Evolutionary conservation across 2,329 filamentous ascomycete genomes (phyloP), one percentile per base, ranked within the genome.

Genomic region (Hymenoscyphus fraxineus): DNA sequence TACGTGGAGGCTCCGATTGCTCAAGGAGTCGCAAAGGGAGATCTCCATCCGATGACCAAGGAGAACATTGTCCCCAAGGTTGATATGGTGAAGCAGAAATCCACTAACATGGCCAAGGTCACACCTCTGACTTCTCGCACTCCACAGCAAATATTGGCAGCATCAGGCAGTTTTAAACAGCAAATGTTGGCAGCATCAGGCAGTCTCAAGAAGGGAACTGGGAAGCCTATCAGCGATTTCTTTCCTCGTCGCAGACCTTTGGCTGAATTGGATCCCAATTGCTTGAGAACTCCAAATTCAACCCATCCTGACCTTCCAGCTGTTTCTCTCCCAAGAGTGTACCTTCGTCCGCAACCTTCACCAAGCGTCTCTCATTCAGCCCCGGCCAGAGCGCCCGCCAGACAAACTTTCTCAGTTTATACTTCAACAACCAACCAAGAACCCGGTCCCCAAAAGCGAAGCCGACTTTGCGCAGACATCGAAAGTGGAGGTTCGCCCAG

Each of bases 41-140:
- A 97, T 70, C 77, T 97, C 57, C 89, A 98, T 75, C 95, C 95
- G 1, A 95, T 94, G 69, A 96, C 93, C 1, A 98, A 97, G 77
- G 76, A 88, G 65, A 83, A 82, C 40, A 75, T 76, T 65, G 56
- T 73, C 19, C 22, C 65, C 58, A 54, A 75, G 67, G 71, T 22
- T n/a, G 76, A 72, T 15, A 13, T n/a, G 59, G 19, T 27, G 47
- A 54, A 54, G 47, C 19, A 12, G 19, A 54, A 61, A 57, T 70
- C 78, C 32, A 66, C 60, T 51, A 73, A 60, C 27, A 71, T 67
- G 62, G 62, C 61, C 22, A 59, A 61, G 22, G 62, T 70, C 31
- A 63, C 64, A 44, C 70, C 65, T 44, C 66, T 70, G 44, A 67
- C 69, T 58, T 65, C 69, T 41, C 67, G 64, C 58, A 55, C 63